Evolutionary conservation across 768 basidiomycete species (phyloP).

Genomic region (Tricholoma bakamatsutake): DNA sequence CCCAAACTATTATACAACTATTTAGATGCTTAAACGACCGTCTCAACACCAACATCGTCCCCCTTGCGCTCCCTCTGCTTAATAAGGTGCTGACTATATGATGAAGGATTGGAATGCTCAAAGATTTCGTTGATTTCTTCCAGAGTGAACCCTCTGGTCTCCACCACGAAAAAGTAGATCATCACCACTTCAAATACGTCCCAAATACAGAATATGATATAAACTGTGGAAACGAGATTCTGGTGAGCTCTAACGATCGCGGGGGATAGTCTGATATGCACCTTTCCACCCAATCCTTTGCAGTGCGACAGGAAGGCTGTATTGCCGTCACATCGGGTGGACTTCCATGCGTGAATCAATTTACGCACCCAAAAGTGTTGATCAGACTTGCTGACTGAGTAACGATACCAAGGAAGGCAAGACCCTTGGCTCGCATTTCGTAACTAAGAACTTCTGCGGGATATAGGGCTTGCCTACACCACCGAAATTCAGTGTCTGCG

Average conservation of each 20-base stretch:
- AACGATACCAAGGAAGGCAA: constrained; percentile 43
- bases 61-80: constrained; percentile 1
- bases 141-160: constrained; percentile 45
- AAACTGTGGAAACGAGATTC: constrained; percentile 27
- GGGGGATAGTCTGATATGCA: constrained; percentile 11
- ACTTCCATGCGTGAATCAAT: background rate
- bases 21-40: too few species aligned
- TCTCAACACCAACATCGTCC: background rate
- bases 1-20: too few species aligned
- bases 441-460: constrained; percentile 47
- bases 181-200: constrained; percentile 41
- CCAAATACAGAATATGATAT: constrained; percentile 44
- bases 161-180: constrained; percentile 44
- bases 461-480: constrained; percentile 44
- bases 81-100: constrained; percentile 24
- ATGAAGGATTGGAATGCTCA: constrained; percentile 36
- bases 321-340: background rate
- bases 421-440: constrained; percentile 46
- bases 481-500: constrained; percentile 1
- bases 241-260: background rate
- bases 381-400: constrained; percentile 38
- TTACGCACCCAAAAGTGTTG: constrained; percentile 42
- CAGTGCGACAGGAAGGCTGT: constrained; percentile 41
- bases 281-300: constrained; percentile 43
- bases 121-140: constrained; percentile 47